Evolutionary conservation across 805 yeast species (phyloP).

Genomic region (Hanseniaspora nectarophila): DNA sequence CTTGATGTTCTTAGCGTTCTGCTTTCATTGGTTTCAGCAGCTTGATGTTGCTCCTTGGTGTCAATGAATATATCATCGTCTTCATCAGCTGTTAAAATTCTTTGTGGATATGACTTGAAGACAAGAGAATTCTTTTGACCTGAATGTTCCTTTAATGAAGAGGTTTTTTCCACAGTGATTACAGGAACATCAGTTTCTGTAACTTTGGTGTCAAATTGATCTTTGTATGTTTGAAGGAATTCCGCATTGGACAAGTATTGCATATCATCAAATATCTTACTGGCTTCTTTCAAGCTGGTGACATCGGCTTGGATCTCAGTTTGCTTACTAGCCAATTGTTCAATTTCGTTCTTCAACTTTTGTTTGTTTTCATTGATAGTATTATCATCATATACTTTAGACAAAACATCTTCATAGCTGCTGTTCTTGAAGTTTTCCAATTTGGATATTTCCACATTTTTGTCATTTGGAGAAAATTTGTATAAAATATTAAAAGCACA

Average conservation of each 20-base stretch:
- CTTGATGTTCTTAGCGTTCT: neutral
- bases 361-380: neutral
- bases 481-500: conserved; percentile 5
- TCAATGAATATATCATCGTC: neutral
- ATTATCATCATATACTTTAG: neutral
- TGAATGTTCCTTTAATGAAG: neutral
- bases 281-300: neutral
- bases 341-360: neutral
- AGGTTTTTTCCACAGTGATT: neutral
- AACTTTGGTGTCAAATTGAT: neutral
- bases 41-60: neutral
- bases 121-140: neutral
- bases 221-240: neutral
- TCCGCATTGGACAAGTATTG: neutral
- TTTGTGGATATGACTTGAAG: neutral
- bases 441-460: neutral
- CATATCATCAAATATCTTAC: neutral
- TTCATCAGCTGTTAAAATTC: neutral
- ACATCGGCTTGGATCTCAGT: neutral
- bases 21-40: neutral
- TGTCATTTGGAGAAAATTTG: neutral
- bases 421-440: conserved; percentile 1
- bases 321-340: neutral
- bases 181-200: neutral
- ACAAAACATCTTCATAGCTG: neutral